Base-by-base conservation (phyloP, 441 rosid genomes). In the Adansonia madagascariensis region DNA sequence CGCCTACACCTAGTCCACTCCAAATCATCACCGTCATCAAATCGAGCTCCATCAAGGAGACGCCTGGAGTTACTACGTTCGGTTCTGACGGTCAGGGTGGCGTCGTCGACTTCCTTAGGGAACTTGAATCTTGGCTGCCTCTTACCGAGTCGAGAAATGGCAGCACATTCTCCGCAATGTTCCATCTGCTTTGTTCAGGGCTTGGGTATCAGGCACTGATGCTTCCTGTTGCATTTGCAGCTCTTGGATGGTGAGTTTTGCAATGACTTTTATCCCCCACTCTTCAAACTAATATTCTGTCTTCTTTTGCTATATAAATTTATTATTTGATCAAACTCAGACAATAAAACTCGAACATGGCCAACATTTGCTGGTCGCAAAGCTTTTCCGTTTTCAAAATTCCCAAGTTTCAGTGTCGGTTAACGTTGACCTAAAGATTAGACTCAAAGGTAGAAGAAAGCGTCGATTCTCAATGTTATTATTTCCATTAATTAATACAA, bases 121-220 rank as follows among this genome's bases (percentile, higher is more conserved):
- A 64, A 35, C 60, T 76, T 20, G 93, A 90, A 1, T 78, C 80
- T 24, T 94, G 95, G 95, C 87, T 94, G 57, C 98, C 98, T 14
- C 77, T 92, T 55, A 94, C 98, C 0, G 95, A 92, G 82, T 94
- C 98, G 0, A 89, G 97, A 83, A 85, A 90, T 52, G 98, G 95
- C 2, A 91, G 69, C 57, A 46, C 79, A 6, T 82, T 59, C 35
- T 83, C 85, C 47, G 83, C 85, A 3, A 82, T 87, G 18, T 87
- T 85, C 75, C 98, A 89, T 85, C 82, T 91, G 59, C 50, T 94
- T 1, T 90, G 86, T 71, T 91, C 97, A 0, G 94, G 94, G 55
- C 77, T 92, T 24, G 94, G 96, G 18, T 75, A 82, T 27, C 97
- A 94, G 74, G 88, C 89, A 27, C 89, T 94, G 64, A 50, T 88